Percentiles rank a stretch among this genome's conserved stretches.
phyloP scores from a whole-genome alignment of 306 rosid genomes.

The Quercus bicolor region DNA sequence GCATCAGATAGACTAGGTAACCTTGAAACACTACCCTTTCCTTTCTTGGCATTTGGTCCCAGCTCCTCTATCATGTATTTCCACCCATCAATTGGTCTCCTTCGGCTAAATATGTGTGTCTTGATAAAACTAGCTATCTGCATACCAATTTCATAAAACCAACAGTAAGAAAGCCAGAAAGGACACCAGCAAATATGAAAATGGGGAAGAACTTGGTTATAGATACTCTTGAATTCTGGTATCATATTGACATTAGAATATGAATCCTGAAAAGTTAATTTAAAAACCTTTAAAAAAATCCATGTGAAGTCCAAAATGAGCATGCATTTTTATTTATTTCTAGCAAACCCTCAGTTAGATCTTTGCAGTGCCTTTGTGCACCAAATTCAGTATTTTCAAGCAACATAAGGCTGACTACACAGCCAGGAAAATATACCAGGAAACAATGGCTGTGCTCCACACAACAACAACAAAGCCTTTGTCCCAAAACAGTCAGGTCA shows the following conservation, averaged over 20 bases:
- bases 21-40: conserved; percentile 83
- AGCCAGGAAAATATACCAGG: background rate
- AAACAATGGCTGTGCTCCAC: background rate
- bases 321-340: no score
- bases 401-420: background rate
- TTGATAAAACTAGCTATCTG: conserved; percentile 98
- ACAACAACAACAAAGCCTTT: no score
- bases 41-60: conserved; percentile 94
- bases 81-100: conserved; percentile 96
- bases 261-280: background rate
- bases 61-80: conserved; percentile 95
- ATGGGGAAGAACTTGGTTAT: background rate
- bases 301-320: background rate
- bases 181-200: background rate
- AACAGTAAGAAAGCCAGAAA: background rate
- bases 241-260: background rate
- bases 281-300: background rate
- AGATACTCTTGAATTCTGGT: background rate
- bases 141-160: conserved; percentile 14
- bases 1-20: conserved; percentile 78
- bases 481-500: no score
- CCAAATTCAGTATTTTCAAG: background rate
- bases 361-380: background rate
- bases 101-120: conserved; percentile 88
- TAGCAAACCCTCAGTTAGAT: background rate